Evolutionary conservation across 169 alveolate species (phyloP).

Genomic region (Cryptosporidium meleagridis): DNA sequence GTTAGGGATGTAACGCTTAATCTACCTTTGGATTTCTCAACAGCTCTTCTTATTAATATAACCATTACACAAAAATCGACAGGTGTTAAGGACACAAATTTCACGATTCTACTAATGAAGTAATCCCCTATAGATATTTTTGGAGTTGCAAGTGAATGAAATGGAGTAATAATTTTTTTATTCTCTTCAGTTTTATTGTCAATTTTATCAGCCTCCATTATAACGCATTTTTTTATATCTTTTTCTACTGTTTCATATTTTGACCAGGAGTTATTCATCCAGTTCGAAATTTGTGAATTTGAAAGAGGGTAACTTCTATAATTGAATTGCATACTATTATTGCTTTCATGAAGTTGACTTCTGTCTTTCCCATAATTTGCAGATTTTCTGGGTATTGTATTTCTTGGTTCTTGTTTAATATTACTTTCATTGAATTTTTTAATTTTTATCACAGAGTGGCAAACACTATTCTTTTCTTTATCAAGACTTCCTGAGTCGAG

Average conservation of each 20-base stretch:
- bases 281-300: constrained; percentile 18
- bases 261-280: constrained; percentile 67
- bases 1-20: constrained; percentile 41
- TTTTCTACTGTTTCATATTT: constrained; percentile 22
- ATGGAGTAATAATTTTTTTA: constrained; percentile 55
- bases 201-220: constrained; percentile 22
- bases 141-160: constrained; percentile 68
- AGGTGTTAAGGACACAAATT: constrained; percentile 52
- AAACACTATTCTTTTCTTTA: not conserved
- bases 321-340: constrained; percentile 4
- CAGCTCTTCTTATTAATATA: constrained; percentile 36
- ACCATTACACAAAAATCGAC: constrained; percentile 67
- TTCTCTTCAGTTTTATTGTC: not conserved
- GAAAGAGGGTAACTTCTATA: constrained; percentile 55
- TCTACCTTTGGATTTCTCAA: constrained; percentile 41
- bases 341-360: not conserved
- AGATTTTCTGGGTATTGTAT: not conserved
- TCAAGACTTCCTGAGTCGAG: not conserved
- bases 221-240: constrained; percentile 9
- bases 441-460: not conserved
- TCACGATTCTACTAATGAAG: constrained; percentile 43
- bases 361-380: not conserved
- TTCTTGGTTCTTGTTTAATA: not conserved
- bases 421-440: not conserved
- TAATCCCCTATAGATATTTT: constrained; percentile 61